Percentiles rank a stretch among this genome's conserved stretches.
Conservation (phyloP, 2,329 filamentous ascomycete genomes). For the Fonsecaea pedrosoi region DNA sequence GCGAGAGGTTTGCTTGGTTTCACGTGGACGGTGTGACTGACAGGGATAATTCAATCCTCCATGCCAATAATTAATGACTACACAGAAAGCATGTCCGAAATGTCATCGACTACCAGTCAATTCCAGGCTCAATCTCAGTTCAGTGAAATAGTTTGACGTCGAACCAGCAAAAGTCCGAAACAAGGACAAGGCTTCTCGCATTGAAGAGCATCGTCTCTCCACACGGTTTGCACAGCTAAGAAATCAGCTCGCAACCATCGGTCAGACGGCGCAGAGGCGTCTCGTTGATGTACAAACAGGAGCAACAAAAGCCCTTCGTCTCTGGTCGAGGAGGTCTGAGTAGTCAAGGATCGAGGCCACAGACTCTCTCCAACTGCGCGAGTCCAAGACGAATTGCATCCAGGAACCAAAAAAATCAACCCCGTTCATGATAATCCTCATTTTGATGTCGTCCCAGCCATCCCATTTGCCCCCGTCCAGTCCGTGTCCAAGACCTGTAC, state of each 20-base stretch:
- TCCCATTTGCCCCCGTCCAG: neutral
- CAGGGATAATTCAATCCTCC: no score
- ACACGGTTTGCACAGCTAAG: neutral
- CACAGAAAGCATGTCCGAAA: no score
- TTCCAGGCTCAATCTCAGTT: no score
- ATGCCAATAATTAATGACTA: no score
- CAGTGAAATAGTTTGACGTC: neutral
- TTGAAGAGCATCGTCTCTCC: neutral
- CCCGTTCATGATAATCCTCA: neutral
- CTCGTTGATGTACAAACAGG: neutral
- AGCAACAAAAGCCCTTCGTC: neutral
- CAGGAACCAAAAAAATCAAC: neutral
- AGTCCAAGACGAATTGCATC: neutral
- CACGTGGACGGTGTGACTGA: no score
- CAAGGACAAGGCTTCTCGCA: neutral
- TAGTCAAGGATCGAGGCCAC: neutral
- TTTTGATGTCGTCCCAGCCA: neutral
- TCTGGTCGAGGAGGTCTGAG: neutral
- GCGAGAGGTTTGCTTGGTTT: no score
- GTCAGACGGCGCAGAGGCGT: neutral
- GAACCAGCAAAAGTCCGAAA: neutral
- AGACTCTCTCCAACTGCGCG: neutral
- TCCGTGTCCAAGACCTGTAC: constrained; percentile 4
- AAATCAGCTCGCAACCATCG: neutral
- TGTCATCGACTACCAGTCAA: no score